These are phyloP conservation scores for Trichoderma sp. DNA, from an alignment of 2,329 filamentous ascomycete species.

Conservation along the genomic window DNA sequence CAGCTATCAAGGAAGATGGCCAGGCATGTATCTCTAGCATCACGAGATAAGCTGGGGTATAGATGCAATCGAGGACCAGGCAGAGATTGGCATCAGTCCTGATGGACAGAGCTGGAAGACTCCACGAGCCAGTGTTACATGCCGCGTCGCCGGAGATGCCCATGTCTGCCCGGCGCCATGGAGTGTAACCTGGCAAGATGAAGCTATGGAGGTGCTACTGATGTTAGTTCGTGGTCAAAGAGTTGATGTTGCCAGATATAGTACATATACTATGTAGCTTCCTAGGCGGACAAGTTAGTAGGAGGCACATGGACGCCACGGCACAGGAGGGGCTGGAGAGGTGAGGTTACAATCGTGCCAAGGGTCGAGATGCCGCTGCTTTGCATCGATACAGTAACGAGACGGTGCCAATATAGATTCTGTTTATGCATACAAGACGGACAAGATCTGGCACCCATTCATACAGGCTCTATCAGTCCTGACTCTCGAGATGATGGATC, in stretches of 20 bases:
- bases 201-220: too few species aligned
- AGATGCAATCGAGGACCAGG: background rate
- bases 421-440: background rate
- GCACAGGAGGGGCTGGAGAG: slow-evolving; percentile 15
- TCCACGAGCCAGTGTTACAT: slow-evolving; percentile 27
- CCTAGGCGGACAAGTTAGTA: background rate
- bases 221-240: background rate
- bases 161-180: slow-evolving; percentile 13
- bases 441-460: background rate
- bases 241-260: background rate
- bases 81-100: background rate
- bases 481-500: too few species aligned
- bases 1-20: background rate
- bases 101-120: too few species aligned
- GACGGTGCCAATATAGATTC: background rate
- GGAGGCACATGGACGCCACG: slow-evolving; percentile 14
- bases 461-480: background rate
- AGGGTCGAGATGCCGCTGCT: background rate
- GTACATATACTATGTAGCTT: too few species aligned
- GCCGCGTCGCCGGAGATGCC: slow-evolving; percentile 20
- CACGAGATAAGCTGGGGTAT: background rate
- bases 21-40: background rate
- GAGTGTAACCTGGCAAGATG: slow-evolving; percentile 23
- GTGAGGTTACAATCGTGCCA: slow-evolving; percentile 19
- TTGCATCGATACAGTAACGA: background rate